phyloP scores from a whole-genome alignment of 164 flowering plant genomes.

The Cinnamomum micranthum region DNA sequence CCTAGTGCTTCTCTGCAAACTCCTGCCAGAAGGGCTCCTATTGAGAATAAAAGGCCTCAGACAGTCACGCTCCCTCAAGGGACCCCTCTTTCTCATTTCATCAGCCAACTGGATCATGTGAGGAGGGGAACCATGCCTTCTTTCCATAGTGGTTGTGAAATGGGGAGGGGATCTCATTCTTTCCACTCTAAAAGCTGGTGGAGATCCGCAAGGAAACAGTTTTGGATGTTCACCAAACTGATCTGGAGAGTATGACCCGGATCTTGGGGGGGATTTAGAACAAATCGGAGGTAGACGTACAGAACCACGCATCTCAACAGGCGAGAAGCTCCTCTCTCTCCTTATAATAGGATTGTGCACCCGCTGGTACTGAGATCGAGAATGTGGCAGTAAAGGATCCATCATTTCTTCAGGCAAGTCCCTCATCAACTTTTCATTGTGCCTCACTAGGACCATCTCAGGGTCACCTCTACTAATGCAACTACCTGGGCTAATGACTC shows the following conservation, averaged over 20 bases:
- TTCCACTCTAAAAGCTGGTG: constrained; percentile 40
- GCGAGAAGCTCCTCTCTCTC: constrained; percentile 35
- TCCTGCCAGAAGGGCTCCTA: constrained; percentile 43
- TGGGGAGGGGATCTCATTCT: constrained; percentile 51
- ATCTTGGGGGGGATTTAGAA: constrained; percentile 57
- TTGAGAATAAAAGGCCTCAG: constrained; percentile 27
- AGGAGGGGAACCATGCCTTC: constrained; percentile 48
- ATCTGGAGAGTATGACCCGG: constrained; percentile 46
- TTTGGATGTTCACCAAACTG: constrained; percentile 42
- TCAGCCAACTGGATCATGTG: constrained; percentile 25
- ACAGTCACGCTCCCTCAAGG: constrained; percentile 33
- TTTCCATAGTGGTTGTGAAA: constrained; percentile 35
- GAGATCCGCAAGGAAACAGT: constrained; percentile 40
- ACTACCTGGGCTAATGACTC: constrained; percentile 47
- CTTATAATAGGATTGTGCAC: constrained; percentile 36
- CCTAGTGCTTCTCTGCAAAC: constrained; percentile 35
- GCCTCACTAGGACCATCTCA: constrained; percentile 37
- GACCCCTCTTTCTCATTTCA: constrained; percentile 45
- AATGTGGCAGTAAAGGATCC: constrained; percentile 33
- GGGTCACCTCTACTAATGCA: constrained; percentile 31
- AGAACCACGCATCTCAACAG: constrained; percentile 26
- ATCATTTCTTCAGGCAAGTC: constrained; percentile 35
- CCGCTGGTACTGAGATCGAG: constrained; percentile 42
- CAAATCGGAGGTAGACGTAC: constrained; percentile 27
- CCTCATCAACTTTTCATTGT: constrained; percentile 40